Percentiles rank a stretch among this genome's conserved stretches.
Evolutionary conservation across 1,284 basidiomycete species (phyloP).

Genomic region (Xerocomus cyaneibrunnescens): DNA sequence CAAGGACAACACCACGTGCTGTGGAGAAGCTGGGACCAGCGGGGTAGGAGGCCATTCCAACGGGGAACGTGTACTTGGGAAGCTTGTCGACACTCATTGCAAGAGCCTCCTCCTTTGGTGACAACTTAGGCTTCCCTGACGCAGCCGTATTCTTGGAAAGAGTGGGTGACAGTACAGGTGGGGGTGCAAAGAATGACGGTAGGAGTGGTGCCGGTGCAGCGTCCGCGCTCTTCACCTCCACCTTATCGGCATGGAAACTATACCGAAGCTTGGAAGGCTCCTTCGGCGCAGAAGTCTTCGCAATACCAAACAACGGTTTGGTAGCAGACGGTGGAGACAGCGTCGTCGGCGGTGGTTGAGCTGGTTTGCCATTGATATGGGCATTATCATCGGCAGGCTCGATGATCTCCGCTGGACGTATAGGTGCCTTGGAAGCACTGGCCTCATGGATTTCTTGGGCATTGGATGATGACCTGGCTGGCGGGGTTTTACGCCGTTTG

Average conservation of each 20-base stretch:
- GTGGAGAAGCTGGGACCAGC: constrained; percentile 38
- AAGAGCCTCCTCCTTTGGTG: constrained; percentile 37
- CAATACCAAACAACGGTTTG: constrained; percentile 29
- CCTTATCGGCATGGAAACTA: constrained; percentile 52
- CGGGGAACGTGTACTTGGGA: constrained; percentile 30
- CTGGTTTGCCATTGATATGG: constrained; percentile 16
- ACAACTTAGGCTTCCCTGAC: constrained; percentile 12
- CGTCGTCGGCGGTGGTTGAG: constrained; percentile 16
- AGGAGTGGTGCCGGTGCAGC: constrained; percentile 13
- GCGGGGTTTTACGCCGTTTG: constrained; percentile 42
- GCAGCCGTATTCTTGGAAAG: not conserved
- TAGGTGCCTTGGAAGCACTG: constrained; percentile 23
- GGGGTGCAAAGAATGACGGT: constrained; percentile 20
- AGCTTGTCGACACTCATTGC: constrained; percentile 29
- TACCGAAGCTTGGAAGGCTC: constrained; percentile 72
- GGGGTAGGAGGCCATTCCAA: constrained; percentile 28
- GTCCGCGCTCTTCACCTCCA: constrained; percentile 26
- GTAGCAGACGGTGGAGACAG: constrained; percentile 20
- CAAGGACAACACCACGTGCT: constrained; percentile 37
- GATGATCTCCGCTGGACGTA: constrained; percentile 40
- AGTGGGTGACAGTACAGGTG: not conserved
- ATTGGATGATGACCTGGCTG: constrained; percentile 2
- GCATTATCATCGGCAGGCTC: constrained; percentile 39
- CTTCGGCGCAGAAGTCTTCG: constrained; percentile 55
- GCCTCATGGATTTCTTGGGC: constrained; percentile 38